Percentiles rank a stretch among this genome's conserved stretches.
Evolutionary conservation across 1,139 yeast genomes (phyloP).

Genomic region (Schizosaccharomyces versatilis): DNA sequence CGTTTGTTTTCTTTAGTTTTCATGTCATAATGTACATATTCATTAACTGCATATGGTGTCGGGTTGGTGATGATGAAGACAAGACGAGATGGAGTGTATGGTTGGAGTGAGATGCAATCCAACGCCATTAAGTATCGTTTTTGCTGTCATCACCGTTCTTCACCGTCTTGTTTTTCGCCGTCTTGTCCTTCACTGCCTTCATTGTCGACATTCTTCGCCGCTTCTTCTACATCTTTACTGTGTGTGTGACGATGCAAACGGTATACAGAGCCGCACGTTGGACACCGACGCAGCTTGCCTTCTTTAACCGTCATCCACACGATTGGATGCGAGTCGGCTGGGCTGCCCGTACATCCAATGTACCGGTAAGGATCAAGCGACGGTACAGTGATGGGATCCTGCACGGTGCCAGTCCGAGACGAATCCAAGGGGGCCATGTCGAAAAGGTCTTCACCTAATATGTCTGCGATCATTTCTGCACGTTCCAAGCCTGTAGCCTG

Average conservation of each 20-base stretch:
- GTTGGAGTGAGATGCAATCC: too few relatives aligned
- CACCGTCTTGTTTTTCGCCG: too few relatives aligned
- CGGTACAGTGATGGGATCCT: constrained; percentile 71
- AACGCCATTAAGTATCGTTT: too few relatives aligned
- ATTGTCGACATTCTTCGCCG: too few relatives aligned
- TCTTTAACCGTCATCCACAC: constrained; percentile 75
- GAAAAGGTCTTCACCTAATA: constrained; percentile 89
- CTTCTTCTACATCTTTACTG: too few relatives aligned
- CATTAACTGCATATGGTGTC: too few relatives aligned
- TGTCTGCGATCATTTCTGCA: constrained; percentile 79
- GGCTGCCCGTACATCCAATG: constrained; percentile 93
- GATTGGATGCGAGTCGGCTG: constrained; percentile 72
- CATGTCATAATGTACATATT: too few relatives aligned
- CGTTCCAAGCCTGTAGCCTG: constrained; percentile 98
- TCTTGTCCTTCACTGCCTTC: too few relatives aligned
- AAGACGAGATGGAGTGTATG: too few relatives aligned
- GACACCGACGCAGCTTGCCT: constrained; percentile 76
- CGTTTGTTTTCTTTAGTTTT: too few relatives aligned
- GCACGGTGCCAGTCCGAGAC: constrained; percentile 72
- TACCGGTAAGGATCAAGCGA: constrained; percentile 84
- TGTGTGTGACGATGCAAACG: constrained; percentile 23
- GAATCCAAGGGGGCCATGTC: constrained; percentile 75
- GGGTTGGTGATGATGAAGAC: too few relatives aligned
- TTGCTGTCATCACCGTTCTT: too few relatives aligned
- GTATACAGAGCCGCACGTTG: constrained; percentile 96